A percentile compares a stretch with the other conserved stretches of the same genome.
Conservation (phyloP, 1,284 basidiomycete genomes). For the Microbotryum scabiosae region DNA sequence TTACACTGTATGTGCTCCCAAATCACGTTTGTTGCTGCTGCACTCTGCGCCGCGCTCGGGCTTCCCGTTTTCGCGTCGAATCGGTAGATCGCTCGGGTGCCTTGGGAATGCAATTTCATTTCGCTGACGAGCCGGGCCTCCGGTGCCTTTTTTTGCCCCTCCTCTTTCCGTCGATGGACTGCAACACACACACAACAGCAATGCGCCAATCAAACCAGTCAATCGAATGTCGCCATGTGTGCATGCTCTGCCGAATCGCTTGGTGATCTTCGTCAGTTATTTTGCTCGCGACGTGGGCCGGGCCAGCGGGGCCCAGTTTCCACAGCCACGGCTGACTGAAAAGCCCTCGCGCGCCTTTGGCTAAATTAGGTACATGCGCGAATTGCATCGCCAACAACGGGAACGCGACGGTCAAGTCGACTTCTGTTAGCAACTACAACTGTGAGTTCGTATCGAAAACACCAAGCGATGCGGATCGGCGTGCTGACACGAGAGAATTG, state of each 20-base stretch:
- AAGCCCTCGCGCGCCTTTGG: too few species aligned
- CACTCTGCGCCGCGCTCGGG: not conserved
- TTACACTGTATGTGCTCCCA: slow-evolving; percentile 10
- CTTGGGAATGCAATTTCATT: not conserved
- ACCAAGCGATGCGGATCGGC: not conserved
- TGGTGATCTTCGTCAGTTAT: slow-evolving; percentile 13
- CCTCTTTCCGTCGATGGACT: not conserved
- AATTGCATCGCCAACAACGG: slow-evolving; percentile 14
- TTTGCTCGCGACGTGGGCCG: not conserved
- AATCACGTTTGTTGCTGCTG: too few species aligned
- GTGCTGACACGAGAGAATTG: not conserved
- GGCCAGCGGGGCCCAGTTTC: not conserved
- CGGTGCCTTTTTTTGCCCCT: not conserved
- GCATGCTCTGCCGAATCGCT: slow-evolving; percentile 23
- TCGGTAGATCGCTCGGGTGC: not conserved
- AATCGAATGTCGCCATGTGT: slow-evolving; percentile 21
- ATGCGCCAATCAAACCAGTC: slow-evolving; percentile 13
- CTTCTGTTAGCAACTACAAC: slow-evolving; percentile 21
- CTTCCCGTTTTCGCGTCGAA: not conserved
- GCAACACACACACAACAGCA: slow-evolving; percentile 1
- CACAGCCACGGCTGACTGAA: not conserved
- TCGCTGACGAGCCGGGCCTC: too few species aligned
- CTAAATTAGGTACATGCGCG: slow-evolving; percentile 8
- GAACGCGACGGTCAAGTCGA: slow-evolving; percentile 7
- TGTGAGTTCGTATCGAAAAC: not conserved